Conservation (phyloP, 352 stramenopile genomes). For the Phytophthora fragariaefolia region DNA sequence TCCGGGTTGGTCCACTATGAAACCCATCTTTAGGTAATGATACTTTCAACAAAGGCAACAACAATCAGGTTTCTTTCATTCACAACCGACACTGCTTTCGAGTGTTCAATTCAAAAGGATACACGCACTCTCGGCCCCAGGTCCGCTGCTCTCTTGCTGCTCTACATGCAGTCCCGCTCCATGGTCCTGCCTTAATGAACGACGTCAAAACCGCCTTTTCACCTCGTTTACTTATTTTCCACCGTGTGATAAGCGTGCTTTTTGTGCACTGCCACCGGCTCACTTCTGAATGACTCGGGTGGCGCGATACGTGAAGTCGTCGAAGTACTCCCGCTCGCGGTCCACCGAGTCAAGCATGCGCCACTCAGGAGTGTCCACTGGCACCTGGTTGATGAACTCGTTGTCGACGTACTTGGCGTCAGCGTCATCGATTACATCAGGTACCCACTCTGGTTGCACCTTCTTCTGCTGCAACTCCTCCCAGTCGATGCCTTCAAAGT, state of each 20-base stretch:
- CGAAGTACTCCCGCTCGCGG: slow-evolving; percentile 83
- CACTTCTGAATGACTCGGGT: slow-evolving; percentile 81
- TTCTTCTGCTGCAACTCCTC: slow-evolving; percentile 84
- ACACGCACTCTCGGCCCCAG: slow-evolving; percentile 17
- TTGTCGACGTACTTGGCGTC: slow-evolving; percentile 91
- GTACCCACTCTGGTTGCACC: slow-evolving; percentile 80
- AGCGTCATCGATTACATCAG: slow-evolving; percentile 81
- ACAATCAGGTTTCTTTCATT: not conserved
- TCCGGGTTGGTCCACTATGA: too few species aligned
- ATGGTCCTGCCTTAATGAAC: slow-evolving; percentile 24
- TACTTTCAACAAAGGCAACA: too few species aligned
- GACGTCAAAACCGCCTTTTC: slow-evolving; percentile 17
- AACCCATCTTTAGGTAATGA: too few species aligned
- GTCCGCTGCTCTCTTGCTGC: slow-evolving; percentile 27
- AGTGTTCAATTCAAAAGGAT: slow-evolving; percentile 39
- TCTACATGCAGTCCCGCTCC: slow-evolving; percentile 29
- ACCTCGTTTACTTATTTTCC: slow-evolving; percentile 31
- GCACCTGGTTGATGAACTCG: slow-evolving; percentile 88
- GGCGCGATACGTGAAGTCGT: slow-evolving; percentile 86
- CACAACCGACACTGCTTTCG: slow-evolving; percentile 15
- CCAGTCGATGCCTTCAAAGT: slow-evolving; percentile 90
- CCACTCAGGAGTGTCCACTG: slow-evolving; percentile 89
- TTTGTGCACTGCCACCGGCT: slow-evolving; percentile 2
- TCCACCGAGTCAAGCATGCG: slow-evolving; percentile 90
- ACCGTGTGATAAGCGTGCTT: not conserved